A percentile compares a stretch with the other conserved stretches of the same genome.
Evolutionary conservation across 306 rosid species (phyloP).

Genomic region (Acacia crassicarpa): DNA sequence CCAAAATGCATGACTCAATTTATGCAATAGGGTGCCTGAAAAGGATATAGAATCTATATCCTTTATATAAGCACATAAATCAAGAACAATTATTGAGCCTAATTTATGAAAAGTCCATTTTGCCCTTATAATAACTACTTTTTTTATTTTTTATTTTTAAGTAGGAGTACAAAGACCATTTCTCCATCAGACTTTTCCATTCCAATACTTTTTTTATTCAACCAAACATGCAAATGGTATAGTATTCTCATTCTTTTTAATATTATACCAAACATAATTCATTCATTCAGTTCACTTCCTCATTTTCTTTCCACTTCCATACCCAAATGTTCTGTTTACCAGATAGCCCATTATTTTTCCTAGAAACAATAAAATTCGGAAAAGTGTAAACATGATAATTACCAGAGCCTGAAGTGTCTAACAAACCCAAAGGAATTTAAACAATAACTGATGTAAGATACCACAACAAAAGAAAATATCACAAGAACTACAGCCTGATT

Average conservation of each 20-base stretch:
- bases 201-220: not conserved
- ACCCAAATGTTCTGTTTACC: not conserved
- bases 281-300: not conserved
- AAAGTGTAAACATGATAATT: not conserved
- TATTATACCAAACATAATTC: not conserved
- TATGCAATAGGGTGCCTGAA: not conserved
- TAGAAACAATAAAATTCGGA: not conserved
- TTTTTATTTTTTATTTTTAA: no score
- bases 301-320: not conserved
- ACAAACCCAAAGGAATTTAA: not conserved
- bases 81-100: not conserved
- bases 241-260: not conserved
- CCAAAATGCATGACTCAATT: not conserved
- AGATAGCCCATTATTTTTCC: not conserved
- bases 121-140: not conserved
- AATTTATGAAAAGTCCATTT: not conserved
- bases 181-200: not conserved
- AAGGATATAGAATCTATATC: not conserved
- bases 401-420: not conserved
- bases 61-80: not conserved
- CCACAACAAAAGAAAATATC: not conserved
- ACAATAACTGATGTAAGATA: not conserved
- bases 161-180: not conserved
- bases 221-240: not conserved
- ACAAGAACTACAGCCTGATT: not conserved